Evolutionary conservation across 345 rosid genomes (phyloP).

Genomic region (Euphorbia peplus): DNA sequence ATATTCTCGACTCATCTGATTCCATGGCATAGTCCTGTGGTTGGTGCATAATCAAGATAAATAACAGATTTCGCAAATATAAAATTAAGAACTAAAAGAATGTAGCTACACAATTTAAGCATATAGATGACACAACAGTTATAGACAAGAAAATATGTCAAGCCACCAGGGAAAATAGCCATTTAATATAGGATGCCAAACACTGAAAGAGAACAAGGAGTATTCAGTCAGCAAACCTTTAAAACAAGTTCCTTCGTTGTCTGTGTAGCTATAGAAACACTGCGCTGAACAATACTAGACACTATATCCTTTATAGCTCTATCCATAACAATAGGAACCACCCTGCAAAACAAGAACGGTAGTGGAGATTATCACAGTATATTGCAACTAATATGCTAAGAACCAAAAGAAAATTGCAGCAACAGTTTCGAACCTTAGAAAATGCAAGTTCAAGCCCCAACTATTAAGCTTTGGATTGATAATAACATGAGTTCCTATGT

Average conservation of each 20-base stretch:
- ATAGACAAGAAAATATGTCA: background rate
- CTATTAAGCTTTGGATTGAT: conserved; percentile 73
- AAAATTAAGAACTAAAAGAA: background rate
- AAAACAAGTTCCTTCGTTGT: conserved; percentile 96
- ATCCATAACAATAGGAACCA: conserved; percentile 89
- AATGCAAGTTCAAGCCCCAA: conserved; percentile 72
- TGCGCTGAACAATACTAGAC: conserved; percentile 85
- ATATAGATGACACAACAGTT: background rate
- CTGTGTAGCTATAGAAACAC: conserved; percentile 97
- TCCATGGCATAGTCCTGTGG: conserved; percentile 87
- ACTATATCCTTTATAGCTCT: conserved; percentile 95
- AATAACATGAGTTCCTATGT: conserved; percentile 74
- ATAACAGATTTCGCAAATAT: background rate
- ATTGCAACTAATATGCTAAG: background rate
- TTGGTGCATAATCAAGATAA: background rate
- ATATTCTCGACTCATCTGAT: conserved; percentile 82
- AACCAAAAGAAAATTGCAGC: conserved; percentile 1
- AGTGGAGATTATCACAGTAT: background rate
- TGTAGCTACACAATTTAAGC: background rate
- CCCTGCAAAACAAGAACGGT: conserved; percentile 39
- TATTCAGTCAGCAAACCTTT: conserved; percentile 55
- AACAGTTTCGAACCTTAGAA: conserved; percentile 71
- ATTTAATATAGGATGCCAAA: background rate
- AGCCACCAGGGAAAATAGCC: background rate
- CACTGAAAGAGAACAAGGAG: background rate